Percentiles rank a stretch among this genome's conserved stretches.
Evolutionary conservation across 306 rosid species (phyloP).

Genomic region (Urtica urens): DNA sequence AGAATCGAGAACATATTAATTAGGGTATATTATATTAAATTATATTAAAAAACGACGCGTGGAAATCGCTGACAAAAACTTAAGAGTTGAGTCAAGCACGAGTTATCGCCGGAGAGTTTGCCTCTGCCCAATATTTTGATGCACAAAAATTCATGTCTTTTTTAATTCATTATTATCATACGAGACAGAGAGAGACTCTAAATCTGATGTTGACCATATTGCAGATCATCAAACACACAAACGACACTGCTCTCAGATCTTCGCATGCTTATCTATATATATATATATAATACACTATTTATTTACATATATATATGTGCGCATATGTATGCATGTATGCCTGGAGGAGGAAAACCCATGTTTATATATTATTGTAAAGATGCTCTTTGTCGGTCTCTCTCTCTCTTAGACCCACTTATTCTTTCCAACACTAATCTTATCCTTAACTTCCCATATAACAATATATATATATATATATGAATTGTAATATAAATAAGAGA

Average conservation of each 20-base stretch:
- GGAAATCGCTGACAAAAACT: too few species aligned
- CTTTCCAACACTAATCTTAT: constrained; percentile 2
- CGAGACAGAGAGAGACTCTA: too few species aligned
- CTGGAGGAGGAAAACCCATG: constrained; percentile 35
- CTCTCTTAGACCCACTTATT: constrained; percentile 7
- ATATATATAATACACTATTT: not conserved
- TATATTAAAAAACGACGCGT: too few species aligned
- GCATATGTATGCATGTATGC: not conserved
- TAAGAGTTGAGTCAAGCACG: too few species aligned
- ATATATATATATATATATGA: not conserved
- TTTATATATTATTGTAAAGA: constrained; percentile 26
- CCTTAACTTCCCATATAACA: not conserved
- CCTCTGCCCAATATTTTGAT: too few species aligned
- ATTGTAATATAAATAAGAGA: too few species aligned
- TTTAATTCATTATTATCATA: too few species aligned
- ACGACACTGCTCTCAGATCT: not conserved
- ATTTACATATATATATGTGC: not conserved
- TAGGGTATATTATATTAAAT: too few species aligned
- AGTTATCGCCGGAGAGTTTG: too few species aligned
- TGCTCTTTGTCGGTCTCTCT: constrained; percentile 65
- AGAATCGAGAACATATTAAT: too few species aligned
- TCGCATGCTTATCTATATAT: not conserved
- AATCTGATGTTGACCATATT: too few species aligned
- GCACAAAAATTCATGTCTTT: too few species aligned
- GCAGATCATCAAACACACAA: not conserved